Percentiles rank a stretch among this genome's conserved stretches.
Evolutionary conservation across 345 rosid species (phyloP).

Genomic region (Erucastrum elatum): DNA sequence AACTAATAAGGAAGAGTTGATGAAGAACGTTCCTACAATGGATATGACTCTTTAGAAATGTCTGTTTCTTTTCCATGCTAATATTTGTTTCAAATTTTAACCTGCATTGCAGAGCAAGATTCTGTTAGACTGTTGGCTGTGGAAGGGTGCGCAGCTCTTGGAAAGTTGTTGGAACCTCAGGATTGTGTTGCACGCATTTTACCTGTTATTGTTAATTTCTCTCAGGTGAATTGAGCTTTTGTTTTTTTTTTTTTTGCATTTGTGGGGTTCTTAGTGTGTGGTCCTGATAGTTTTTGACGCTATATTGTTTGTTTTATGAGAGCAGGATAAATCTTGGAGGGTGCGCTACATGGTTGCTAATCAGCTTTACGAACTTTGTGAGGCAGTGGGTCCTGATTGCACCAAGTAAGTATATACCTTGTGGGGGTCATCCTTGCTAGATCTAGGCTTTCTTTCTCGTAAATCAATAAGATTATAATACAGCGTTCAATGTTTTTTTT

Average conservation of each 20-base stretch:
- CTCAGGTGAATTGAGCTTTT: constrained; percentile 54
- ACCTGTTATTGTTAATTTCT: constrained; percentile 70
- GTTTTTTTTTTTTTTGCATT: background rate
- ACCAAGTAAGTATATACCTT: too few relatives aligned
- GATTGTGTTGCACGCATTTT: constrained; percentile 76
- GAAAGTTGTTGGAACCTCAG: constrained; percentile 72
- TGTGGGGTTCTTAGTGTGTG: background rate
- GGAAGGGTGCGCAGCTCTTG: constrained; percentile 78
- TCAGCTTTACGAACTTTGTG: constrained; percentile 93
- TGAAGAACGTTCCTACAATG: too few relatives aligned
- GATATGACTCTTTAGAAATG: background rate
- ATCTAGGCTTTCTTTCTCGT: background rate
- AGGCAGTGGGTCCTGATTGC: constrained; percentile 91
- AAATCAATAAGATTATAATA: background rate
- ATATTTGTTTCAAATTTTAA: background rate
- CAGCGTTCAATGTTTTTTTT: background rate
- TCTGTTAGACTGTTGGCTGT: constrained; percentile 76
- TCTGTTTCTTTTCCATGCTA: background rate
- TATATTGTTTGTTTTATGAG: constrained; percentile 1
- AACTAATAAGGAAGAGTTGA: background rate
- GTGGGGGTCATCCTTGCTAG: background rate
- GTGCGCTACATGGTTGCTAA: constrained; percentile 98
- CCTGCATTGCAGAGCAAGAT: constrained; percentile 65
- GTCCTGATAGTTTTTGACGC: background rate
- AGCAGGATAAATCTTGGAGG: constrained; percentile 98